phyloP scores from a whole-genome alignment of 1,284 basidiomycete genomes.

The Testicularia cyperi region DNA sequence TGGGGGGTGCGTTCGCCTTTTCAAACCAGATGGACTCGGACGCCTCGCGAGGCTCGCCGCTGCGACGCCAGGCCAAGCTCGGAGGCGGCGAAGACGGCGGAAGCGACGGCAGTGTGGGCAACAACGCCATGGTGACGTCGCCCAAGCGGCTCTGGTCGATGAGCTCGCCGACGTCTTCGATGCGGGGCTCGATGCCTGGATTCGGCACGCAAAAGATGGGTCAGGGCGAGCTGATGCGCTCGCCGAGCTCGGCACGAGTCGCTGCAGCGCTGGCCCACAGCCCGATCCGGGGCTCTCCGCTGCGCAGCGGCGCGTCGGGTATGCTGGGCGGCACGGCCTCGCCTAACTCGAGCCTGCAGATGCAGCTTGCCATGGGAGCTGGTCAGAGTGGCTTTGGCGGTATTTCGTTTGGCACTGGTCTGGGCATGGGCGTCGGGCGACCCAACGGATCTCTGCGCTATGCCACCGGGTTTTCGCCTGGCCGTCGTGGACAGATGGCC shows the following conservation, averaged over 20 bases:
- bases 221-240: constrained; percentile 14
- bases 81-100: not conserved
- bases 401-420: constrained; percentile 20
- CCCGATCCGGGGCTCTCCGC: constrained; percentile 30
- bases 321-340: too few relatives aligned
- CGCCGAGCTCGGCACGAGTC: constrained; percentile 28
- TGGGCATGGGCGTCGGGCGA: constrained; percentile 24
- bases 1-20: constrained; percentile 31
- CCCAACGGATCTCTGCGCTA: constrained; percentile 27
- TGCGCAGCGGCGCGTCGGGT: constrained; percentile 22
- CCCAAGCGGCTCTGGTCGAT: constrained; percentile 39
- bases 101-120: not conserved
- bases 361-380: constrained; percentile 32
- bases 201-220: constrained; percentile 8
- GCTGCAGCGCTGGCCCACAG: constrained; percentile 30
- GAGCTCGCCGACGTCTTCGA: constrained; percentile 40
- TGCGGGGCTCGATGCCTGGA: constrained; percentile 12
- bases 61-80: constrained; percentile 24
- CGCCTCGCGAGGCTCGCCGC: constrained; percentile 23
- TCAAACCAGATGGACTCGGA: constrained; percentile 24
- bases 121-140: constrained; percentile 26
- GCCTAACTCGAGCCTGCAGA: constrained; percentile 34
- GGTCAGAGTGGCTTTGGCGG: constrained; percentile 20
- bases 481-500: constrained; percentile 26
- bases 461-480: constrained; percentile 28